Base-by-base conservation (phyloP, 768 basidiomycete genomes). In the Lentinula raphanica region DNA sequence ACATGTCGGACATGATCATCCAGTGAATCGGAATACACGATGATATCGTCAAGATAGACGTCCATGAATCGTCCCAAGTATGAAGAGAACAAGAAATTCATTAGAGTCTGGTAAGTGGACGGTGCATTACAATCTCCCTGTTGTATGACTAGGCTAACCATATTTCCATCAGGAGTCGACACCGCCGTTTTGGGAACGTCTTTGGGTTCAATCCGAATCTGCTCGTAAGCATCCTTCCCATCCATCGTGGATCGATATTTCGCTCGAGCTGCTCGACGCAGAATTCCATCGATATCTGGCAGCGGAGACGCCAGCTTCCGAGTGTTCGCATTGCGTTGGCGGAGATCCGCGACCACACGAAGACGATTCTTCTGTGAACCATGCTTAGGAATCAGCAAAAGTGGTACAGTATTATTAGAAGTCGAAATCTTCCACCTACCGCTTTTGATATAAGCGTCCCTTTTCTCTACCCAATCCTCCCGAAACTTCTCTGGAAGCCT, bases 1-100 rank as follows among this genome's bases (percentile, higher is more conserved):
- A 74, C 61, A 58, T 74, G 60, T 9, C 55, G 7, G 1, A 59
- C 35, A 36, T 75, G 72, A 17, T 69, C 69, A 3, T 67, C 68
- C 0, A 71, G 27, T 0, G 66, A 50, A 3, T 73, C 19, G n/a
- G n/a, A n/a, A n/a, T n/a, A n/a, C n/a, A n/a, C n/a, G n/a, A n/a
- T n/a, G n/a, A n/a, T n/a, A n/a, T n/a, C n/a, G n/a, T n/a, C n/a
- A n/a, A n/a, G n/a, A n/a, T n/a, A n/a, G n/a, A n/a, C n/a, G n/a
- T n/a, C n/a, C n/a, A n/a, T 0, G 72, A 77, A 62, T 67, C 74
- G 31, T 71, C 67, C 3, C 72, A 2, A 66, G n/a, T n/a, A n/a
- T n/a, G n/a, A n/a, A n/a, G n/a, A n/a, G n/a, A n/a, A n/a, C n/a
- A n/a, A n/a, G n/a, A n/a, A n/a, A n/a, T n/a, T n/a, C n/a, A n/a